These are phyloP conservation scores for Saposhnikovia divaricata DNA, from an alignment of 129 eudicot genomes.

Conservation along the genomic window DNA sequence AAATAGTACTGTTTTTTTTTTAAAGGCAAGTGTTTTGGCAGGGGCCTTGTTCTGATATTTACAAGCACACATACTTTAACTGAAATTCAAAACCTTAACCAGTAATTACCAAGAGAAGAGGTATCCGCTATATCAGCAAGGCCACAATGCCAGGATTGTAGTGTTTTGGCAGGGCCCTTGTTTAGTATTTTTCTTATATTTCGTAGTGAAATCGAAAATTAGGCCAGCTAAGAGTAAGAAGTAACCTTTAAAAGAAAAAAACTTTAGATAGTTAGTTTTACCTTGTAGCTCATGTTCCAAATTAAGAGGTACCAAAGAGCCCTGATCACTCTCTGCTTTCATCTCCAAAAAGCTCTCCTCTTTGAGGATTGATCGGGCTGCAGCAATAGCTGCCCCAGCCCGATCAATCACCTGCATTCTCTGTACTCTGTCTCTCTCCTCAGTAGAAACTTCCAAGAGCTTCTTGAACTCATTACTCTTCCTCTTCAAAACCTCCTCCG, in stretches of 20 bases:
- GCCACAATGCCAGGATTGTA: neutral
- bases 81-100: neutral
- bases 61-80: neutral
- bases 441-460: constrained; percentile 61
- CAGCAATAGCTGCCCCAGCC: constrained; percentile 91
- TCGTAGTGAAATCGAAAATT: neutral
- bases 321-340: constrained; percentile 2
- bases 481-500: constrained; percentile 43
- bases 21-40: neutral
- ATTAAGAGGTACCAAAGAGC: constrained; percentile 8
- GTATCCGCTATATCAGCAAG: neutral
- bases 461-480: constrained; percentile 66
- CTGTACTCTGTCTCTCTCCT: constrained; percentile 80
- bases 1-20: too few species aligned
- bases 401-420: constrained; percentile 88
- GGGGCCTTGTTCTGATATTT: neutral
- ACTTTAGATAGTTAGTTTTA: neutral
- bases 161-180: neutral
- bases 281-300: constrained; percentile 7
- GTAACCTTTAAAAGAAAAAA: neutral
- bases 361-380: constrained; percentile 47
- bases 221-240: neutral
- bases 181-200: neutral
- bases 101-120: neutral
- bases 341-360: constrained; percentile 27